phyloP scores from a whole-genome alignment of 2,329 filamentous ascomycete species.

The Aureobasidium subglaciale region DNA sequence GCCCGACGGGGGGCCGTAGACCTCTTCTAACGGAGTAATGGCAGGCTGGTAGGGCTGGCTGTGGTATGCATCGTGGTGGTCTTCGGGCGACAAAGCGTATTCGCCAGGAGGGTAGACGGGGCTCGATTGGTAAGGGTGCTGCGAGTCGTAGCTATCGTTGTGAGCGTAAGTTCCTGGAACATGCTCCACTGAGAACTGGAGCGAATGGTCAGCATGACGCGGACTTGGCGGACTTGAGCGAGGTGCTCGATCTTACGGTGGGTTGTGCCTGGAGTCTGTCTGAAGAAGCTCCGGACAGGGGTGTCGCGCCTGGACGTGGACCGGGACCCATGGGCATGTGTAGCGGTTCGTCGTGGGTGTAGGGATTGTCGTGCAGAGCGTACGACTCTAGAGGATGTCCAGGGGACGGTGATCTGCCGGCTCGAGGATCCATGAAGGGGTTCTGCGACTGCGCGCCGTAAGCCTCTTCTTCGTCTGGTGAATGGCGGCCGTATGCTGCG shows the following conservation, averaged over 20 bases:
- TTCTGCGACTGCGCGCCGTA: conserved; percentile 23
- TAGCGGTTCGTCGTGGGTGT: conserved; percentile 50
- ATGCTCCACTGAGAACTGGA: conserved; percentile 63
- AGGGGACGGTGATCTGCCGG: conserved; percentile 64
- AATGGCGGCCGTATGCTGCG: conserved; percentile 18
- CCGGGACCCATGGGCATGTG: conserved; percentile 62
- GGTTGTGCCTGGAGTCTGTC: conserved; percentile 79
- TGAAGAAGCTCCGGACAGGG: conserved; percentile 46
- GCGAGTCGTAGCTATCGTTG: conserved; percentile 53
- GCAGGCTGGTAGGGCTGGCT: conserved; percentile 73
- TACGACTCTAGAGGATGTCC: conserved; percentile 69
- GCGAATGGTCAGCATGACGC: conserved; percentile 9
- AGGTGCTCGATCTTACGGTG: conserved; percentile 53
- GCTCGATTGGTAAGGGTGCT: conserved; percentile 24
- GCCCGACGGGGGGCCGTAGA: conserved; percentile 25
- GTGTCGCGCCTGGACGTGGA: conserved; percentile 31
- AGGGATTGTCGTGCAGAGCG: conserved; percentile 73
- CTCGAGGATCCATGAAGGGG: conserved; percentile 46
- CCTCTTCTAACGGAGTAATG: conserved; percentile 16
- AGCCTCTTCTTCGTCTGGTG: conserved; percentile 22
- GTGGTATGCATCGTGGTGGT: conserved; percentile 82
- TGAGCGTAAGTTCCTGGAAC: conserved; percentile 57
- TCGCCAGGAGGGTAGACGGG: conserved; percentile 42
- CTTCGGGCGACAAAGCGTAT: conserved; percentile 72
- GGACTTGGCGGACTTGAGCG: not conserved